A percentile compares a stretch with the other conserved stretches of the same genome.
Conservation (phyloP, 2,329 filamentous ascomycete species). For the Fragosphaeria purpurea region DNA sequence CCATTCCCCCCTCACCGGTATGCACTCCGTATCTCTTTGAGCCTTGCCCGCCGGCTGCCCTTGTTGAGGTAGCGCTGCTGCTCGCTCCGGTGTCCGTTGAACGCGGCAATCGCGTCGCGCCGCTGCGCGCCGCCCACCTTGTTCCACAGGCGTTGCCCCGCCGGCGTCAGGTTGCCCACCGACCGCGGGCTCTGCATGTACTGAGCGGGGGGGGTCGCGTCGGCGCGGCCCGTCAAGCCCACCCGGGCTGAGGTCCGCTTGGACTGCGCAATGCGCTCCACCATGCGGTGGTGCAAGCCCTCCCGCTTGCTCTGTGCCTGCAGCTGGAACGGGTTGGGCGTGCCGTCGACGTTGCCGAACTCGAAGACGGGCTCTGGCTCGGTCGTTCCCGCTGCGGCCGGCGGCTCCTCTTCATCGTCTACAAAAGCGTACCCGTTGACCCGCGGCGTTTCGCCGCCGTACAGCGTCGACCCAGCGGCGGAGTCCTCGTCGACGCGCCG, state of each 20-base stretch:
- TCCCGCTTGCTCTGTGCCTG: slow-evolving; percentile 67
- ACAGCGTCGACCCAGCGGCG: slow-evolving; percentile 8
- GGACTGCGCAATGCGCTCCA: slow-evolving; percentile 66
- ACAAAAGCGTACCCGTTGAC: slow-evolving; percentile 95
- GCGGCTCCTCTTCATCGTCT: slow-evolving; percentile 55
- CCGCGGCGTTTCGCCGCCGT: slow-evolving; percentile 68
- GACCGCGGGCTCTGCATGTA: slow-evolving; percentile 58
- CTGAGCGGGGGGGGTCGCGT: slow-evolving; percentile 54
- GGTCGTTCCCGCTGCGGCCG: slow-evolving; percentile 18
- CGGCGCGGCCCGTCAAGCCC: slow-evolving; percentile 49
- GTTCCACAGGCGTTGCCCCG: slow-evolving; percentile 58
- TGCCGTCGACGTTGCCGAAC: slow-evolving; percentile 49
- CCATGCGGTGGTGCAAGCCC: slow-evolving; percentile 73
- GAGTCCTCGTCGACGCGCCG: slow-evolving; percentile 52
- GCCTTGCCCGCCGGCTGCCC: slow-evolving; percentile 10
- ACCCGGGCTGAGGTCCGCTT: slow-evolving; percentile 54
- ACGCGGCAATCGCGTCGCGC: slow-evolving; percentile 7
- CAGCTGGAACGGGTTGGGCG: slow-evolving; percentile 72
- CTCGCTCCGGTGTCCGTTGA: slow-evolving; percentile 2
- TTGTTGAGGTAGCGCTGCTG: background rate
- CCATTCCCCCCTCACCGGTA: too few relatives aligned
- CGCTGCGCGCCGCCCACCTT: slow-evolving; percentile 40
- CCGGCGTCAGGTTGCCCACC: slow-evolving; percentile 56
- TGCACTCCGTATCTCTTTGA: slow-evolving; percentile 1
- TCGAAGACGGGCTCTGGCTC: slow-evolving; percentile 34